Percentiles rank a stretch among this genome's conserved stretches.
phyloP scores from a whole-genome alignment of 768 basidiomycete species.

The Exsudoporus frostii region DNA sequence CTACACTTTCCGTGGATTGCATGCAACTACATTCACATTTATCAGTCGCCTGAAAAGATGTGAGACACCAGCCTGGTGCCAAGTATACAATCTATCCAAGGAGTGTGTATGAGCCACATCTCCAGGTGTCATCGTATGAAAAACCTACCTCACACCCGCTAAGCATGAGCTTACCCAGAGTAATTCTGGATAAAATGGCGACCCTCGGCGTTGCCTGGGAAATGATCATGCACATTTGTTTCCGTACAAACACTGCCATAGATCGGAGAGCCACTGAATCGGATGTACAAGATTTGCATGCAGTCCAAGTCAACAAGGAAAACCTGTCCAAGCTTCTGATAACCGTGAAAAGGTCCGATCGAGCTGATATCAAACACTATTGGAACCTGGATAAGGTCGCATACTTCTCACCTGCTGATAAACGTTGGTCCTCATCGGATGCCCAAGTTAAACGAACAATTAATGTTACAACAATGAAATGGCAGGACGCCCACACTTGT shows the following conservation, averaged over 20 bases:
- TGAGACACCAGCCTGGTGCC: too few relatives aligned
- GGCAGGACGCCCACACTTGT: neutral
- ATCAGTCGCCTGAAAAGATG: neutral
- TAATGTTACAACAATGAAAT: neutral
- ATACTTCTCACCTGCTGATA: neutral
- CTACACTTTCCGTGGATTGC: neutral
- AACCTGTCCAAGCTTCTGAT: slow-evolving; percentile 10
- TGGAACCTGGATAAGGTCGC: neutral
- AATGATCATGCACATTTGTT: neutral
- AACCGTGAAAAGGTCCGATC: neutral
- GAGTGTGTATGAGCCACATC: neutral
- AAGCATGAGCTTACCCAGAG: neutral
- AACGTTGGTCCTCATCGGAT: neutral
- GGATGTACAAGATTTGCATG: neutral
- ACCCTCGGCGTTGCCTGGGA: neutral
- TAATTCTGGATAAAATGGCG: neutral
- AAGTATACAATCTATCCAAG: too few relatives aligned
- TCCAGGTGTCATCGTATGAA: too few relatives aligned
- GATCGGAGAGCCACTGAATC: too few relatives aligned
- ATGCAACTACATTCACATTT: neutral
- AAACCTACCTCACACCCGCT: neutral
- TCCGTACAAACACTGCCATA: neutral
- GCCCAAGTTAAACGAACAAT: neutral
- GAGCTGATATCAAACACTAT: neutral
- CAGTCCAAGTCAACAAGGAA: neutral